Conservation (phyloP, 192 early-diverging fungal genomes). For the Rhizoclosmatium globosum region DNA sequence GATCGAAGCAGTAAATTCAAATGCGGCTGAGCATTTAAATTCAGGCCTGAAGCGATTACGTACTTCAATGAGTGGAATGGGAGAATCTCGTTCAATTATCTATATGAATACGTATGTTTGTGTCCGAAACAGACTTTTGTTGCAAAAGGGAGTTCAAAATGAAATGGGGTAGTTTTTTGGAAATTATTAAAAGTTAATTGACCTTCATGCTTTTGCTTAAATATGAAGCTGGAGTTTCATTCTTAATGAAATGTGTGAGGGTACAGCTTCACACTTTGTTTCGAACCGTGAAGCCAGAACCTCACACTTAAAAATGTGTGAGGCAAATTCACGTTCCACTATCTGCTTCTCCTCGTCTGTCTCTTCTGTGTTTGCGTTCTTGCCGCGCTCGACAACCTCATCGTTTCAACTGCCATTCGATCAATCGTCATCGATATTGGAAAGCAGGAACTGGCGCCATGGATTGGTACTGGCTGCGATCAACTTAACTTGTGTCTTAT, state of each 20-base stretch:
- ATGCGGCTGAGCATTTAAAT: not conserved
- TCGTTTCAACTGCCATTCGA: slow-evolving; percentile 79
- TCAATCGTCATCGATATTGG: slow-evolving; percentile 77
- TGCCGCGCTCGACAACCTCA: slow-evolving; percentile 74
- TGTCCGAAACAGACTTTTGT: not conserved
- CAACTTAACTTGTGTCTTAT: too few species aligned
- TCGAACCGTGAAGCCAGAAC: too few species aligned
- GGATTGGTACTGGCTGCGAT: slow-evolving; percentile 59
- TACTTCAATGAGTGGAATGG: not conserved
- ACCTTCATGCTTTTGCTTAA: too few species aligned
- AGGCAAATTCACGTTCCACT: too few species aligned
- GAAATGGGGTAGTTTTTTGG: too few species aligned
- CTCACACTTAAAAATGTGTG: too few species aligned
- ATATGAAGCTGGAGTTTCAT: too few species aligned
- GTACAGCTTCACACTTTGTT: too few species aligned
- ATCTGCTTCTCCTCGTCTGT: too few species aligned
- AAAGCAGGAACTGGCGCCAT: slow-evolving; percentile 69
- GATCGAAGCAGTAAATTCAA: not conserved
- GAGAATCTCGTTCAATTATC: not conserved
- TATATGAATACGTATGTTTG: not conserved
- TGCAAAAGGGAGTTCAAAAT: not conserved
- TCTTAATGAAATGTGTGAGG: too few species aligned
- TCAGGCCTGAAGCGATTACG: not conserved
- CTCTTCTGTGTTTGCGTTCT: too few species aligned
- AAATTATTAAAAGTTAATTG: too few species aligned